These are phyloP conservation scores for Tetrapyrgos nigripes DNA, from an alignment of 1,284 basidiomycete species.

Conservation along the genomic window DNA sequence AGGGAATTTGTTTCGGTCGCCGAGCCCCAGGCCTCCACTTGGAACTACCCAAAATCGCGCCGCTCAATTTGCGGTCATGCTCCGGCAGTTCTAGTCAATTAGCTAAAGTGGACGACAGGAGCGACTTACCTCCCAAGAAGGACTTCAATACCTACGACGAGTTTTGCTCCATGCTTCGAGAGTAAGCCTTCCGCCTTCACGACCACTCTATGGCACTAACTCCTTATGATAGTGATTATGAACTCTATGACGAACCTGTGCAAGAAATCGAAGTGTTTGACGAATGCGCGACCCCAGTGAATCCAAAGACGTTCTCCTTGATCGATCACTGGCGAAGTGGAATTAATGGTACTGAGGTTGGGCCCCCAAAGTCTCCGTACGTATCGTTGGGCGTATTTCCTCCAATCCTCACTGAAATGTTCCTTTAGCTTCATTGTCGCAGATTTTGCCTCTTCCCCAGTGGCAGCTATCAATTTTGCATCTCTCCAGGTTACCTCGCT, in stretches of 20 bases:
- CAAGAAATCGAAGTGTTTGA: neutral
- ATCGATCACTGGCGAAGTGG: constrained; percentile 13
- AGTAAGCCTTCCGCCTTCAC: neutral
- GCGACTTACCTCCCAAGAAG: neutral
- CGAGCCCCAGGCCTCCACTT: neutral
- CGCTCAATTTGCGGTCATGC: neutral
- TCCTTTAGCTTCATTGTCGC: constrained; percentile 4
- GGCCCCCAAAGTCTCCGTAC: constrained; percentile 14
- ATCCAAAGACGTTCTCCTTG: constrained; percentile 7
- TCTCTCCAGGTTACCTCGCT: constrained; percentile 12
- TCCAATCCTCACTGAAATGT: neutral
- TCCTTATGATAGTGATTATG: neutral
- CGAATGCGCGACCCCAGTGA: neutral
- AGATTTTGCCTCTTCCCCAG: constrained; percentile 17
- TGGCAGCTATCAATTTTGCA: constrained; percentile 13
- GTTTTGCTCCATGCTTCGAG: constrained; percentile 6
- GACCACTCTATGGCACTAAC: neutral
- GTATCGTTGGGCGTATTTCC: neutral
- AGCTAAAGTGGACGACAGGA: neutral
- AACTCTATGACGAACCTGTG: neutral
- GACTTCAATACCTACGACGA: constrained; percentile 4
- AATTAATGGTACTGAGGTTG: constrained; percentile 10
- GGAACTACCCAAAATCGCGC: neutral
- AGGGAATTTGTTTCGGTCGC: neutral
- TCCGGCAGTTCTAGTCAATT: neutral